Base-by-base conservation (phyloP, 768 basidiomycete species). In the Phylloporus arenicola region DNA sequence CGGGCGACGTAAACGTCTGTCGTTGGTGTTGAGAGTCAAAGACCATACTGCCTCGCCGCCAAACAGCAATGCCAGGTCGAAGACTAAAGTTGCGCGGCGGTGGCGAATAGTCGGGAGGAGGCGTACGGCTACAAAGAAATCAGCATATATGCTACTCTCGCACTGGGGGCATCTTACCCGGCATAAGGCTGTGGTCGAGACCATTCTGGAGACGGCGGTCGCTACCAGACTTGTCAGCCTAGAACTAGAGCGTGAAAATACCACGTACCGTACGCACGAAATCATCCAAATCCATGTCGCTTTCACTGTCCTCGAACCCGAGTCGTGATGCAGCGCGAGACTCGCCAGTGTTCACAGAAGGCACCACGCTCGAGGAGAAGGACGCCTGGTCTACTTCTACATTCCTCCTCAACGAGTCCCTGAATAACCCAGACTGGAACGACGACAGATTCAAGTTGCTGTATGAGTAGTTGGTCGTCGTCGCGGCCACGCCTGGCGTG, bases 361-460 rank as follows among this genome's bases (percentile, higher is more conserved):
- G 42, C 1, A 55, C 43, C 14, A 22, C 31, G 4, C 22, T 60
- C 20, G 52, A 43, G 25, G 55, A 42, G 31, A 55, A 50, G 11
- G 64, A 39, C 9, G 39, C 9, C 22, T 64, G 62, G 20, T 62
- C 56, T 2, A 57, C 61, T 19, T 63, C 64, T 17, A 40, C 58
- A 35, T 56, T 61, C 45, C 63, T 65, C 55, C 60, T 61, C 16
- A 67, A 29, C 24, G 66, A 69, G 51, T 67, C 66, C 25, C 66
- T 61, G 44, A 69, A 67, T 19, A 69, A 31, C 3, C 66, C 66
- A 22, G 66, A 63, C 30, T 65, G 65, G 46, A 67, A 67, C 34
- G 65, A 52, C 16, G 64, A 56, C 6, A 67, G 44, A n/a, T 67
- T 63, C n/a, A 67, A 24, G 41, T 59, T 68, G 45, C 53, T 57